These are phyloP conservation scores for Pilobolus umbonatus DNA, from an alignment of 192 early-diverging fungal species.

Conservation along the genomic window DNA sequence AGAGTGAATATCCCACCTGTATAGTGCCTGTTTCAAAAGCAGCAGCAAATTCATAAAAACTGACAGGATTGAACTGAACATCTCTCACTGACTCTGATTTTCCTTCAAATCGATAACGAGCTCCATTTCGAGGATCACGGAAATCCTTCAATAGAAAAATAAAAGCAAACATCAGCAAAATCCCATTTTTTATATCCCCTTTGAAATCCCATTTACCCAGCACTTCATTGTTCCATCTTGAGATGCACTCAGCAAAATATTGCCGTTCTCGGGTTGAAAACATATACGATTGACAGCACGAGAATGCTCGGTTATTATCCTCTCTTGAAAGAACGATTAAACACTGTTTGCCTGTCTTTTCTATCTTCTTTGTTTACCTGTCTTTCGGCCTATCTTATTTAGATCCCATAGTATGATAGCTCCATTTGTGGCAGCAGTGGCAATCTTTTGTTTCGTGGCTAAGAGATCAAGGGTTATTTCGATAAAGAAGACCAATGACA, in stretches of 20 bases:
- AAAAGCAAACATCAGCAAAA: neutral
- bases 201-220: constrained; percentile 51
- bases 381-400: constrained; percentile 38
- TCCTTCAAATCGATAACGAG: constrained; percentile 62
- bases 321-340: constrained; percentile 33
- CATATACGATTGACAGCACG: constrained; percentile 74
- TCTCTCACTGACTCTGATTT: constrained; percentile 75
- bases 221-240: constrained; percentile 71
- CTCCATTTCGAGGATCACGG: constrained; percentile 38
- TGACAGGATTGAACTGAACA: constrained; percentile 67
- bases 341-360: neutral
- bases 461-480: constrained; percentile 5
- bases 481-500: neutral
- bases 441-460: constrained; percentile 61
- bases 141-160: constrained; percentile 47
- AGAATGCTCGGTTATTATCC: constrained; percentile 63
- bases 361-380: constrained; percentile 30
- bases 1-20: constrained; percentile 44
- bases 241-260: constrained; percentile 67
- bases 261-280: constrained; percentile 66
- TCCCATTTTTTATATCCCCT: neutral
- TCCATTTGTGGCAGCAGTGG: constrained; percentile 65
- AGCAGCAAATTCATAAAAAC: constrained; percentile 62
- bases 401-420: constrained; percentile 74
- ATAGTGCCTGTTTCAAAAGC: constrained; percentile 78